These are phyloP conservation scores for Saccharomycopsis hybrid DNA, from an alignment of 1,139 yeast genomes.

Conservation along the genomic window DNA sequence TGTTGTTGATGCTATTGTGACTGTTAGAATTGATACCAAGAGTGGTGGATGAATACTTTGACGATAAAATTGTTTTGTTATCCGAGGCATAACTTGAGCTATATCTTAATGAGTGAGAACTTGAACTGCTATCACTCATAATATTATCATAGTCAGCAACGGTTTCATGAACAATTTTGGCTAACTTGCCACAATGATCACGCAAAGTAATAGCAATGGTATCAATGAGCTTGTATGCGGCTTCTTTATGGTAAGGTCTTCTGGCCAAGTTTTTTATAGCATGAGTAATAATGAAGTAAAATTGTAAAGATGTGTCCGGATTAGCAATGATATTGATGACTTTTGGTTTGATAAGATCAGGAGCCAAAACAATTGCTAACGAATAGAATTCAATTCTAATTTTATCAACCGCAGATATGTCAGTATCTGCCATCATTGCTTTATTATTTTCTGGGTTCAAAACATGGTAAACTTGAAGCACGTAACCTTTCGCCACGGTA, in stretches of 20 bases:
- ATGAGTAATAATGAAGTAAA: slow-evolving; percentile 17
- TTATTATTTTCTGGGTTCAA: slow-evolving; percentile 25
- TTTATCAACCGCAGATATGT: slow-evolving; percentile 22
- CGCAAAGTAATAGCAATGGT: slow-evolving; percentile 18
- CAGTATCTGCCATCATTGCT: slow-evolving; percentile 19
- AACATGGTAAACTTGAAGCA: slow-evolving; percentile 36
- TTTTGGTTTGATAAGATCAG: slow-evolving; percentile 26
- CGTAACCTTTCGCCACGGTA: slow-evolving; percentile 35
- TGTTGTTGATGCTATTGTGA: too few relatives aligned
- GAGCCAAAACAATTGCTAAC: slow-evolving; percentile 25
- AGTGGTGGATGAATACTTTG: slow-evolving; percentile 12
- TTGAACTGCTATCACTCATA: slow-evolving; percentile 9
- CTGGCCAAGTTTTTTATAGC: slow-evolving; percentile 12
- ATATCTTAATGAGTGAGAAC: slow-evolving; percentile 7
- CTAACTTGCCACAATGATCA: slow-evolving; percentile 14
- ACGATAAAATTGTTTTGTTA: slow-evolving; percentile 10
- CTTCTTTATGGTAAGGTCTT: slow-evolving; percentile 15
- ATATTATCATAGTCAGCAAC: slow-evolving; percentile 13
- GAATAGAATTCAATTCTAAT: slow-evolving; percentile 26
- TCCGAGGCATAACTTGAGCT: slow-evolving; percentile 1
- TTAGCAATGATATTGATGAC: slow-evolving; percentile 22
- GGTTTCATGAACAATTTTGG: slow-evolving; percentile 18
- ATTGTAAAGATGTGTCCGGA: slow-evolving; percentile 19
- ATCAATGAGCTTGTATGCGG: slow-evolving; percentile 15
- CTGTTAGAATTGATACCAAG: background rate